These are phyloP conservation scores for Larix kaempferi DNA, from an alignment of 75 land plant species.

Conservation along the genomic window DNA sequence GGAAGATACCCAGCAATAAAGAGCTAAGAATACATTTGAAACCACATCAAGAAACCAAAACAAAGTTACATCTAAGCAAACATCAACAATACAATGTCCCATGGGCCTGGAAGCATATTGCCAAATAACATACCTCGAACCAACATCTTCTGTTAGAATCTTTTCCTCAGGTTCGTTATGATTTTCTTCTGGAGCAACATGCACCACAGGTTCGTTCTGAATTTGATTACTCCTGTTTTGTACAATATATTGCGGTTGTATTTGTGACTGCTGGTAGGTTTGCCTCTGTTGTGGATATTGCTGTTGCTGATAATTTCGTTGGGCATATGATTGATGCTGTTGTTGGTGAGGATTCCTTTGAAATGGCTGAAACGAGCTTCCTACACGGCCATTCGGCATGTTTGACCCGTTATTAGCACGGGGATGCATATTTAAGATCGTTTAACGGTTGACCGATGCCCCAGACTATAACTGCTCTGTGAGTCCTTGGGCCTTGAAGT, in stretches of 20 bases:
- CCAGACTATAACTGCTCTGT: too few species aligned
- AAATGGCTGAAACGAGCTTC: neutral
- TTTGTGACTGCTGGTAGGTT: slow-evolving; percentile 15
- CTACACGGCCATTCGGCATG: neutral
- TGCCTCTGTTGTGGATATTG: slow-evolving; percentile 27
- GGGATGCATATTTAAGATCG: neutral
- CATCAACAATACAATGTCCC: too few species aligned
- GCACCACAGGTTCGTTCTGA: slow-evolving; percentile 35
- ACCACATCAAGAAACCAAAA: too few species aligned
- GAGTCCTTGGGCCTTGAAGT: neutral
- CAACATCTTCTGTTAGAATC: slow-evolving; percentile 32
- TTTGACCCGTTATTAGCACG: neutral
- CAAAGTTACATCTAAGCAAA: too few species aligned
- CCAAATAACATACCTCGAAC: slow-evolving; percentile 33
- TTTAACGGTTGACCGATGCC: neutral
- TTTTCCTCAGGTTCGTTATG: slow-evolving; percentile 40
- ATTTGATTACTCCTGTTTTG: slow-evolving; percentile 19
- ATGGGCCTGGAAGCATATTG: neutral
- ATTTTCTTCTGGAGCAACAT: slow-evolving; percentile 23
- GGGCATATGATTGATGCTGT: slow-evolving; percentile 27
- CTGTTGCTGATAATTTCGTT: slow-evolving; percentile 22
- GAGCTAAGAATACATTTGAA: too few species aligned
- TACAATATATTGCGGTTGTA: slow-evolving; percentile 17
- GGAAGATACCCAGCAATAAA: too few species aligned
- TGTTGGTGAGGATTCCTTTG: slow-evolving; percentile 15